Evolutionary conservation across 768 basidiomycete genomes (phyloP), one percentile per base, ranked within the genome.

Genomic region (Tylopilus plumbeoviolaceoides): DNA sequence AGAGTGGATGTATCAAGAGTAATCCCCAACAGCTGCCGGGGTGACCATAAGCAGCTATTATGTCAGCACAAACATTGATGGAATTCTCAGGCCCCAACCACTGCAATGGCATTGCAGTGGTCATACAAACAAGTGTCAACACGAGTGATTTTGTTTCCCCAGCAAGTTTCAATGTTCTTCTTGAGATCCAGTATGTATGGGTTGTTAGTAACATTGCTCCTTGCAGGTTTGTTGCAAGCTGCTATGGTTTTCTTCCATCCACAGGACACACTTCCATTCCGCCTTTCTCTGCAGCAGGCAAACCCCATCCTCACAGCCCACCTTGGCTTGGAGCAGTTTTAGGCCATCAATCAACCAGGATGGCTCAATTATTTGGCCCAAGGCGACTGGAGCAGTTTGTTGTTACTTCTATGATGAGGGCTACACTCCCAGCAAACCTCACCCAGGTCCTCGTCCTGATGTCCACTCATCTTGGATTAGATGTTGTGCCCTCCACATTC

Each of bases 301-400:
- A 82, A 77, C 59, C 75, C 79, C 33, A 79, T 75, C 6, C 72
- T 91, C 30, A 79, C 86, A 18, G 80, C 78, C 48, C 87, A 90
- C 65, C 77, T 90, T 11, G 82, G 84, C n/a, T 76, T 89, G 6
- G 88, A 89, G 59, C 69, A 69, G 18, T 83, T 84, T 57, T 84
- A 87, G 62, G 69, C 73, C 25, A 65, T 82, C 27, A 72, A 73
- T 54, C 64, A 70, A 47, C 55, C 65, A 27, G 57, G 60, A 43
- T 51, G 63, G 28, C 27, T 63, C 8, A 46, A 56, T 36, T 46
- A 59, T 23, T 8, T 69, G 2, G 87, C 80, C 43, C 66, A 78
- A 52, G 85, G 82, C 0, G 46, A 69, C 21, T 74, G 64, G 28
- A 79, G 76, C 63, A 78, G 72, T 1, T 55, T 89, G 30, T 57